Evolutionary conservation across 176 grass and related monocot genomes (phyloP).

Genomic region (Thinopyrum elongatum): DNA sequence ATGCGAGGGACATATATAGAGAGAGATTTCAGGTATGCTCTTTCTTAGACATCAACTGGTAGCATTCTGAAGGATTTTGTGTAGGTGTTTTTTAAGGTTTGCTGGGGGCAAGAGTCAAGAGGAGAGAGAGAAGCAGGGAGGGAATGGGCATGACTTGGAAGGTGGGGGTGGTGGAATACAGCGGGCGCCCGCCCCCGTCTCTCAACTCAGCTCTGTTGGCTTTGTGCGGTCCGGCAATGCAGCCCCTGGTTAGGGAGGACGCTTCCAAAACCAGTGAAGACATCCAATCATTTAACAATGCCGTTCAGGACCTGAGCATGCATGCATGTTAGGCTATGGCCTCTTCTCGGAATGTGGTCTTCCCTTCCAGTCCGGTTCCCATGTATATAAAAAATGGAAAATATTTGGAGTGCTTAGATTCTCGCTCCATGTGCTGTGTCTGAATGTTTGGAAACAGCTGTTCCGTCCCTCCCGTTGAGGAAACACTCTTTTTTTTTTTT

Average conservation of each 20-base stretch:
- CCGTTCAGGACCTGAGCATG: neutral
- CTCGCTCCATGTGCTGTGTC: too few relatives aligned
- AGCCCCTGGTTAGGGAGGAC: neutral
- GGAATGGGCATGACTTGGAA: neutral
- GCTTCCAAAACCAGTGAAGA: slow-evolving; percentile 32
- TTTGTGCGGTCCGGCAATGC: neutral
- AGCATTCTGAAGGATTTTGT: too few relatives aligned
- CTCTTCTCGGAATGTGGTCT: too few relatives aligned
- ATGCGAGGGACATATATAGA: slow-evolving; percentile 5
- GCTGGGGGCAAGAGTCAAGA: neutral
- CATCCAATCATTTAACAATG: neutral
- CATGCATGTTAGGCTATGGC: neutral
- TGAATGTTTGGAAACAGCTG: too few relatives aligned
- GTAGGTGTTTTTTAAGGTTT: neutral
- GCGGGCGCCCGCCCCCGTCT: slow-evolving; percentile 34
- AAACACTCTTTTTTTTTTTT: too few relatives aligned
- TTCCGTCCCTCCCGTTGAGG: too few relatives aligned
- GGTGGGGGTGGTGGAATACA: slow-evolving; percentile 1
- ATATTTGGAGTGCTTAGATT: too few relatives aligned
- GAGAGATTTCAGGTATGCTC: too few relatives aligned
- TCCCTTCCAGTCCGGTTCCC: too few relatives aligned
- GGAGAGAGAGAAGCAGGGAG: neutral
- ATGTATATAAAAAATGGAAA: too few relatives aligned
- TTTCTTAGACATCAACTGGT: too few relatives aligned
- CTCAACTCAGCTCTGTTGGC: too few relatives aligned